These are phyloP conservation scores for Elaeis guineensis DNA, from an alignment of 176 grass and related monocot species.

Conservation along the genomic window DNA sequence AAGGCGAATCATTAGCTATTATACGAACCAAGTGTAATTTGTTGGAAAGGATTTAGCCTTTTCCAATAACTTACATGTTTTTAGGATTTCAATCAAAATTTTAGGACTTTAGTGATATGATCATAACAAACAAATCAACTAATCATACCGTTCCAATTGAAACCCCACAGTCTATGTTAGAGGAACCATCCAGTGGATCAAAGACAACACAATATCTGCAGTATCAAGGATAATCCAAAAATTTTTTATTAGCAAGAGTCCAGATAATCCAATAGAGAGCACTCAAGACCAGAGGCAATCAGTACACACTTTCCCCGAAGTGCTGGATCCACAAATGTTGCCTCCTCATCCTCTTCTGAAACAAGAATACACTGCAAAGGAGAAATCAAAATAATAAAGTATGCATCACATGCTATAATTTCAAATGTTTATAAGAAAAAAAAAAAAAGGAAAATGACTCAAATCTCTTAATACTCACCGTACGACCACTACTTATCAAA, in stretches of 20 bases:
- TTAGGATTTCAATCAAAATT: background rate
- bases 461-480: slow-evolving; percentile 35
- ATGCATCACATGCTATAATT: background rate
- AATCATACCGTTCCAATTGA: slow-evolving; percentile 90
- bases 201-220: slow-evolving; percentile 86
- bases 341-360: slow-evolving; percentile 91
- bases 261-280: background rate
- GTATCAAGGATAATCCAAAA: background rate
- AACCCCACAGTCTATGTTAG: slow-evolving; percentile 97
- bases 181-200: slow-evolving; percentile 94
- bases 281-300: background rate
- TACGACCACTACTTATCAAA: slow-evolving; percentile 84
- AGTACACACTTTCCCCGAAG: slow-evolving; percentile 68
- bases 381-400: background rate
- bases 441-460: background rate
- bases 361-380: slow-evolving; percentile 67
- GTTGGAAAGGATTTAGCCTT: no score
- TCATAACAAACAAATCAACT: background rate
- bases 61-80: background rate
- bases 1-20: no score
- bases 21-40: no score
- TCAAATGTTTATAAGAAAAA: background rate
- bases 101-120: no score
- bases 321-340: slow-evolving; percentile 77
- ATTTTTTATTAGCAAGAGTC: background rate